A percentile compares a stretch with the other conserved stretches of the same genome.
These are phyloP conservation scores for Exophiala sp. DNA, from an alignment of 2,329 filamentous ascomycete genomes.

Conservation along the genomic window DNA sequence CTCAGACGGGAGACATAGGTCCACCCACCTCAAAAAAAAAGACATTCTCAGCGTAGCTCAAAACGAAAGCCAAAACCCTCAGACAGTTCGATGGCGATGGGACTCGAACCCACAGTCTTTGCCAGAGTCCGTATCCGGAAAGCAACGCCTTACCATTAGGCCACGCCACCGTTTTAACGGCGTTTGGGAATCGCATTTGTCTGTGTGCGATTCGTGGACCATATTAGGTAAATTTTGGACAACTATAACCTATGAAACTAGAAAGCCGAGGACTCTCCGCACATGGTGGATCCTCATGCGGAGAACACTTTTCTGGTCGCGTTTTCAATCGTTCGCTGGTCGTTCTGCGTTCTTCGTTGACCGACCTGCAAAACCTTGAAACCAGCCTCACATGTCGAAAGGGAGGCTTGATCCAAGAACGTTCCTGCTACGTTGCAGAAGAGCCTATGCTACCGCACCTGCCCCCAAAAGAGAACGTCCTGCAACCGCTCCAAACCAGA, in stretches of 20 bases:
- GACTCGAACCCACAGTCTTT: conserved; percentile 32
- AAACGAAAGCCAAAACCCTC: too few relatives aligned
- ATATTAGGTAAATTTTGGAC: conserved; percentile 14
- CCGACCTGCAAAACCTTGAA: too few relatives aligned
- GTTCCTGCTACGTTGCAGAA: conserved; percentile 22
- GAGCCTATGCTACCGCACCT: conserved; percentile 12
- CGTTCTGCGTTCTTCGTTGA: background rate
- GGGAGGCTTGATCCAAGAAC: background rate
- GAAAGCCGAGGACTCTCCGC: too few relatives aligned
- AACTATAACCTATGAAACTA: too few relatives aligned
- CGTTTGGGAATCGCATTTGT: conserved; percentile 12
- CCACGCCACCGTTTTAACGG: conserved; percentile 19
- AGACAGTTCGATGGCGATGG: conserved; percentile 20
- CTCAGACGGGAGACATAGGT: too few relatives aligned
- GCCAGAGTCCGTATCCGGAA: conserved; percentile 28
- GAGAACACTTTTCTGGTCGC: background rate
- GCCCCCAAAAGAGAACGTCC: conserved; percentile 47
- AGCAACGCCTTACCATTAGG: conserved; percentile 33
- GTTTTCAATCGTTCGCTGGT: background rate
- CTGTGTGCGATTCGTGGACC: conserved; percentile 19
- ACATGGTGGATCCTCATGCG: background rate
- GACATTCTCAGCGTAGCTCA: conserved; percentile 1
- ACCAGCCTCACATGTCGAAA: background rate
- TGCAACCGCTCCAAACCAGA: conserved; percentile 71
- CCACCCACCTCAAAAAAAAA: conserved; percentile 8